Evolutionary conservation across 1,139 yeast genomes (phyloP).

Genomic region (Suhomyces wounanorum): DNA sequence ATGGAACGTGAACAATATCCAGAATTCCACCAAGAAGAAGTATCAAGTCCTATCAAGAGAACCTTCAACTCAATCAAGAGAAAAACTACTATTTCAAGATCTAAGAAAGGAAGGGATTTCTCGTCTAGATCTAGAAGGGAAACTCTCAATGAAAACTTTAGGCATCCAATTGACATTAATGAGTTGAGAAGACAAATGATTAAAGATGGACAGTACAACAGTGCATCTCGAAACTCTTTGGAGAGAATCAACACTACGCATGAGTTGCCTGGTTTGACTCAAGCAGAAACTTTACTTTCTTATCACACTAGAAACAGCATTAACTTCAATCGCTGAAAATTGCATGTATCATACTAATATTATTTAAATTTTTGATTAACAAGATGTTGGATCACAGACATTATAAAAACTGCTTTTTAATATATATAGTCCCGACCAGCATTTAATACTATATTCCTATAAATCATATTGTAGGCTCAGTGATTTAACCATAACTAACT

Average conservation of each 20-base stretch:
- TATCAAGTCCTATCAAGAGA: slow-evolving; percentile 28
- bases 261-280: slow-evolving; percentile 52
- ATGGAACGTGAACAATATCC: slow-evolving; percentile 28
- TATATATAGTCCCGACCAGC: slow-evolving; percentile 1
- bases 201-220: slow-evolving; percentile 38
- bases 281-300: slow-evolving; percentile 50
- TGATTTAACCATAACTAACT: too few species aligned
- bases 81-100: slow-evolving; percentile 24
- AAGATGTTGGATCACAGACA: neutral
- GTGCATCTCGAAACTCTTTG: slow-evolving; percentile 35
- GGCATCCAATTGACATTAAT: slow-evolving; percentile 38
- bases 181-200: slow-evolving; percentile 48
- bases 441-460: slow-evolving; percentile 5
- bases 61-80: slow-evolving; percentile 40
- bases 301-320: slow-evolving; percentile 48
- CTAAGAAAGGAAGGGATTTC: slow-evolving; percentile 23
- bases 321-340: slow-evolving; percentile 14
- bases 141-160: slow-evolving; percentile 36
- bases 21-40: slow-evolving; percentile 16
- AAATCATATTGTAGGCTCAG: too few species aligned
- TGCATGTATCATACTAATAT: slow-evolving; percentile 2
- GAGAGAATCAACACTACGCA: slow-evolving; percentile 49
- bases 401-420: neutral
- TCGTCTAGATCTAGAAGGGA: slow-evolving; percentile 30
- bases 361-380: neutral